A percentile compares a stretch with the other conserved stretches of the same genome.
Evolutionary conservation across 495 filamentous ascomycete species (phyloP).

Genomic region (Penicillium pulvis): DNA sequence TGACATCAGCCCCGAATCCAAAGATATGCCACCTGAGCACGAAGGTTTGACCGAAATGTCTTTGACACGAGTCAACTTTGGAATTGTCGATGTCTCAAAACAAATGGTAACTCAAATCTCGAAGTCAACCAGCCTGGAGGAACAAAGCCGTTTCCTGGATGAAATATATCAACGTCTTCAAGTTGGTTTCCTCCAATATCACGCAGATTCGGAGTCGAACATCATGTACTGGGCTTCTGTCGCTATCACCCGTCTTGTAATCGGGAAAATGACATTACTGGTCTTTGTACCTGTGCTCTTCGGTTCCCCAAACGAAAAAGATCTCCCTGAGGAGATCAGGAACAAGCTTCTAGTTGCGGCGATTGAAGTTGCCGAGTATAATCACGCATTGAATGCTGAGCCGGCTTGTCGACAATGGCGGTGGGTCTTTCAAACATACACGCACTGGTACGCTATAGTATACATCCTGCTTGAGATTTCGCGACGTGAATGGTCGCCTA

Average conservation of each 20-base stretch:
- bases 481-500: conserved; percentile 50
- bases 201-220: conserved; percentile 32
- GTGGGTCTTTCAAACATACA: conserved; percentile 61
- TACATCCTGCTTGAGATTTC: conserved; percentile 55
- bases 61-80: conserved; percentile 55
- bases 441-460: conserved; percentile 63
- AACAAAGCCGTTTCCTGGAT: conserved; percentile 46
- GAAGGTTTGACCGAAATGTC: conserved; percentile 74
- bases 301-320: conserved; percentile 31
- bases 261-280: conserved; percentile 51
- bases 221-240: conserved; percentile 47
- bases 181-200: conserved; percentile 44
- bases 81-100: conserved; percentile 50
- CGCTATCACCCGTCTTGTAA: conserved; percentile 38
- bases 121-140: conserved; percentile 34
- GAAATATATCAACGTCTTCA: conserved; percentile 45
- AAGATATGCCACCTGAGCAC: conserved; percentile 55
- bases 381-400: conserved; percentile 53
- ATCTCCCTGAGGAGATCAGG: conserved; percentile 38
- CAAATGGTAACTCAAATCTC: conserved; percentile 51
- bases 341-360: conserved; percentile 42
- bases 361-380: conserved; percentile 59
- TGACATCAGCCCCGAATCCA: conserved; percentile 67
- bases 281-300: conserved; percentile 48
- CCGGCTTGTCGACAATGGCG: conserved; percentile 54